A percentile compares a stretch with the other conserved stretches of the same genome.
These are phyloP conservation scores for Helotiales sp. DNA, from an alignment of 2,329 filamentous ascomycete genomes.

Conservation along the genomic window DNA sequence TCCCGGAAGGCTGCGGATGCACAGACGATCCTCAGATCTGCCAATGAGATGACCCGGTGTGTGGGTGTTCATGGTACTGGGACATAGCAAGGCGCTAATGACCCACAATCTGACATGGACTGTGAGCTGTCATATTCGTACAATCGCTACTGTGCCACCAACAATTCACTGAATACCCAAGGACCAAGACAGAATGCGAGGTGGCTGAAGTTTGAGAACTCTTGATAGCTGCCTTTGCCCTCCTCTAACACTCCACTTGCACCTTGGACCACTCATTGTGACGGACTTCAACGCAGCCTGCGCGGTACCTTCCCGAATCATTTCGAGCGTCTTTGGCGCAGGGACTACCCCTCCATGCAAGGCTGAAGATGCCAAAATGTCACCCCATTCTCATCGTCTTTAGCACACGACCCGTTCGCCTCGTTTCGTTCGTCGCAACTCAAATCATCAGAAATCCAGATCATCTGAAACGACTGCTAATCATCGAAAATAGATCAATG, in stretches of 20 bases:
- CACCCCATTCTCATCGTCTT: background rate
- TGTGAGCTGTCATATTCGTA: background rate
- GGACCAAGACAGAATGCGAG: too few relatives aligned
- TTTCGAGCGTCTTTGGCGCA: too few relatives aligned
- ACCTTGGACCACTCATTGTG: too few relatives aligned
- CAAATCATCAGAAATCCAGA: background rate
- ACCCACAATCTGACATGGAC: background rate
- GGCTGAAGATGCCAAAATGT: background rate
- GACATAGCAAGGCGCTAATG: background rate
- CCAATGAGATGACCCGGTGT: background rate
- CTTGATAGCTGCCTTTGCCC: too few relatives aligned
- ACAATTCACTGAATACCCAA: too few relatives aligned
- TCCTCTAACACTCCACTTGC: too few relatives aligned
- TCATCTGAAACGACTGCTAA: background rate
- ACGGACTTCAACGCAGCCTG: too few relatives aligned
- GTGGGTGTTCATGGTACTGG: background rate
- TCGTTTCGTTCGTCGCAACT: background rate
- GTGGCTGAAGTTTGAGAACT: too few relatives aligned
- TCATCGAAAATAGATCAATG: background rate
- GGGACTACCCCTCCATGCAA: too few relatives aligned
- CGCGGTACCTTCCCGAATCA: too few relatives aligned
- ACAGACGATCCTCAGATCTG: background rate
- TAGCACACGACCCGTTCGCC: background rate
- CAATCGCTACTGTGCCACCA: too few relatives aligned
- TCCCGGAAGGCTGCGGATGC: background rate